Evolutionary conservation across 2,329 filamentous ascomycete genomes (phyloP).

Genomic region (Didymella sp.): DNA sequence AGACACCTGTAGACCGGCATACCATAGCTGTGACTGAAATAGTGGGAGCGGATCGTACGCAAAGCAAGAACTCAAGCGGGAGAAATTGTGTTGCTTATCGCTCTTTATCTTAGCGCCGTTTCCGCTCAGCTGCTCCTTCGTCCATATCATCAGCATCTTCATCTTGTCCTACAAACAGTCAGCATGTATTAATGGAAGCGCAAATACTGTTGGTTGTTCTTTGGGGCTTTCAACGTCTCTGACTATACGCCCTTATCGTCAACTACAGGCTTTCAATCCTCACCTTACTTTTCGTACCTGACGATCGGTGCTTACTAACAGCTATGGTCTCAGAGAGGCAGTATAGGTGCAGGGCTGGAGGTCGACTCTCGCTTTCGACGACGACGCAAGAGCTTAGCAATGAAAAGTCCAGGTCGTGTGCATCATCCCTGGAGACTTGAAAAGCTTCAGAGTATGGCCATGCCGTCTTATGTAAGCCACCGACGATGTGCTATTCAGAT

Average conservation of each 20-base stretch:
- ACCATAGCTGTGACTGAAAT: slow-evolving; percentile 5
- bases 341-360: not conserved
- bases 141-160: not conserved
- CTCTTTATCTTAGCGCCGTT: slow-evolving; percentile 12
- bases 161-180: no score
- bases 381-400: not conserved
- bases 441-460: no score
- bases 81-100: slow-evolving; percentile 15
- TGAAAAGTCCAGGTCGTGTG: no score
- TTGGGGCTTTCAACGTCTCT: no score
- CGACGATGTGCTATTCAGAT: no score
- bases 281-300: not conserved
- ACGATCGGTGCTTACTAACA: not conserved
- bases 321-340: not conserved
- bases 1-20: not conserved
- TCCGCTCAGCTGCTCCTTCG: not conserved
- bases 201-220: not conserved
- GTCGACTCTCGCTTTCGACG: not conserved
- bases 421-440: no score
- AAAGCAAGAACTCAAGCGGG: not conserved
- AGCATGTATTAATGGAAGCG: not conserved
- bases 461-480: no score
- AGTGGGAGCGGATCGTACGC: not conserved
- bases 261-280: not conserved
- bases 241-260: no score